phyloP scores from a whole-genome alignment of 805 yeast genomes.

The Lachancea meyersii region DNA sequence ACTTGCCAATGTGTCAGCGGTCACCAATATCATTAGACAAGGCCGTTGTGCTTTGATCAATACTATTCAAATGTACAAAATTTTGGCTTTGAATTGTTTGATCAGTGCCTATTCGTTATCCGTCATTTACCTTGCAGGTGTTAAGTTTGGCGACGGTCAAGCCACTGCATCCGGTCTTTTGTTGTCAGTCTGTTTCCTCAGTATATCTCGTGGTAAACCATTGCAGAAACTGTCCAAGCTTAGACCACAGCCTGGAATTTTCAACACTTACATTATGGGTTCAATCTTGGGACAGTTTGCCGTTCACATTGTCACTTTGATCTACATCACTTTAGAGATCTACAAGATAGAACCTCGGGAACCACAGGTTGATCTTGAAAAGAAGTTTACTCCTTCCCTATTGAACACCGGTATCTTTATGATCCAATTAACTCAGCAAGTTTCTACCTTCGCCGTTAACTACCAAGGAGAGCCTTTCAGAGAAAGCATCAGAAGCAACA shows the following conservation, averaged over 20 bases:
- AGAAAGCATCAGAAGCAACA: constrained; percentile 81
- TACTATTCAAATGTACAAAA: constrained; percentile 98
- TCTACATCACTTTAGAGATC: constrained; percentile 78
- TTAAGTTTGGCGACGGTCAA: constrained; percentile 96
- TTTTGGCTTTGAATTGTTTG: constrained; percentile 91
- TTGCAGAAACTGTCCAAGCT: constrained; percentile 81
- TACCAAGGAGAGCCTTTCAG: constrained; percentile 97
- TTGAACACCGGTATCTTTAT: constrained; percentile 94
- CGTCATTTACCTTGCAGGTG: constrained; percentile 92
- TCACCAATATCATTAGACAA: constrained; percentile 89
- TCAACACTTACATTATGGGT: constrained; percentile 94
- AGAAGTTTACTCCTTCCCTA: constrained; percentile 79
- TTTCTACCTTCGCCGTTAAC: constrained; percentile 95
- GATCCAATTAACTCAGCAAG: constrained; percentile 91
- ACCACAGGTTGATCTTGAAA: constrained; percentile 84
- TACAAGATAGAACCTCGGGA: constrained; percentile 88
- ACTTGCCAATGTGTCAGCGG: constrained; percentile 84
- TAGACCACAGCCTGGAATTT: constrained; percentile 96
- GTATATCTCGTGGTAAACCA: constrained; percentile 91
- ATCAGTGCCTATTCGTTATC: constrained; percentile 94
- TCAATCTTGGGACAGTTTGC: constrained; percentile 96
- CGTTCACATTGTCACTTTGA: constrained; percentile 74
- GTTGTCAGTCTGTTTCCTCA: constrained; percentile 87
- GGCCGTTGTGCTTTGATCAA: constrained; percentile 97
- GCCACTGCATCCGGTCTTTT: constrained; percentile 94